A percentile compares a stretch with the other conserved stretches of the same genome.
phyloP scores from a whole-genome alignment of 257 asterid genomes.

The Solanum chiquidenum region DNA sequence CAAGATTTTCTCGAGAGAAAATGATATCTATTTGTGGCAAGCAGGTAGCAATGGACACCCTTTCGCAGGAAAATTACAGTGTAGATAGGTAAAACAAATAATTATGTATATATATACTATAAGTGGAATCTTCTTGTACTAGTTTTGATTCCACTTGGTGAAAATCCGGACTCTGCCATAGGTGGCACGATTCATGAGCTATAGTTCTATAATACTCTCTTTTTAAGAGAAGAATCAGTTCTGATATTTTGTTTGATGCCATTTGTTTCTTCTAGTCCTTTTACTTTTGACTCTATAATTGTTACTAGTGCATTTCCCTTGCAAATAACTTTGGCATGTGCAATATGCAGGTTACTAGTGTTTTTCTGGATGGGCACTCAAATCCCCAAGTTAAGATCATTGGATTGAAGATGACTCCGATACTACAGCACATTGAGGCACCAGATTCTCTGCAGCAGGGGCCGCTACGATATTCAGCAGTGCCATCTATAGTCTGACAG shows the following conservation, averaged over 20 bases:
- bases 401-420: conserved; percentile 55
- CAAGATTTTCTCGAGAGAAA: neutral
- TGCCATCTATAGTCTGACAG: neutral
- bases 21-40: neutral
- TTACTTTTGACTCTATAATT: neutral
- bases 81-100: neutral
- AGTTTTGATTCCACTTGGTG: neutral
- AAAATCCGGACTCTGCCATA: neutral
- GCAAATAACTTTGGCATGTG: neutral
- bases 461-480: conserved; percentile 40
- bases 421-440: conserved; percentile 36
- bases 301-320: neutral
- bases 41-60: neutral
- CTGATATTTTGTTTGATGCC: neutral
- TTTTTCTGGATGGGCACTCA: conserved; percentile 71
- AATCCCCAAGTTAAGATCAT: conserved; percentile 53
- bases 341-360: conserved; percentile 45
- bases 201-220: neutral
- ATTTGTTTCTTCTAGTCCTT: neutral
- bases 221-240: neutral
- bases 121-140: neutral
- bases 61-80: neutral
- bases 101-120: neutral
- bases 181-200: neutral
- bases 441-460: conserved; percentile 40